phyloP scores from a whole-genome alignment of 2,329 filamentous ascomycete species.

The Didymella exigua region DNA sequence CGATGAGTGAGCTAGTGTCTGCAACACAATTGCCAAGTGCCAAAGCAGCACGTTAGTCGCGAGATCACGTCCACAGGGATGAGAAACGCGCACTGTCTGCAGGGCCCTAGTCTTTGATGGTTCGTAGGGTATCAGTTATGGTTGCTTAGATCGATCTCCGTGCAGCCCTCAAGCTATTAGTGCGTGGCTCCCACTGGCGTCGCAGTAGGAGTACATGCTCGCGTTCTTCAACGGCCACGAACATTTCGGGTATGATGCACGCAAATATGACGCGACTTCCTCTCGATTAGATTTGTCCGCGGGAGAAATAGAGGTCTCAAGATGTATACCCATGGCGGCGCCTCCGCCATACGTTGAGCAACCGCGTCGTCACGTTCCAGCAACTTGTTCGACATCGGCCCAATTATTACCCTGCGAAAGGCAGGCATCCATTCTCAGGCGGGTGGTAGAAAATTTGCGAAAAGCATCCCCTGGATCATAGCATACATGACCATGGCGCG shows the following conservation, averaged over 20 bases:
- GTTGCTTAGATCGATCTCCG: background rate
- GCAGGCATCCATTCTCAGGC: constrained; percentile 52
- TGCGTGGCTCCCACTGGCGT: background rate
- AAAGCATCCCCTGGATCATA: constrained; percentile 80
- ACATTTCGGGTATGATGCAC: background rate
- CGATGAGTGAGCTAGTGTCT: background rate
- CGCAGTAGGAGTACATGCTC: background rate
- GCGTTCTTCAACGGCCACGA: background rate
- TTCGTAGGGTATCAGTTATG: background rate
- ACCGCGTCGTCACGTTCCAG: background rate
- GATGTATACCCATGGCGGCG: background rate
- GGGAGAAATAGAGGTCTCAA: background rate
- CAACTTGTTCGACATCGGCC: background rate
- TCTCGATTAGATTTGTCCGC: background rate
- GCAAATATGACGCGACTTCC: background rate
- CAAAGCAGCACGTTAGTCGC: background rate
- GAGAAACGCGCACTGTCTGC: background rate
- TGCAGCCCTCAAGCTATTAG: background rate
- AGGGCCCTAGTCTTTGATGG: background rate
- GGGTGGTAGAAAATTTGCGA: constrained; percentile 88
- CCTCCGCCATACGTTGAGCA: background rate
- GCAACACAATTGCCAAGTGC: background rate
- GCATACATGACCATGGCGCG: constrained; percentile 77
- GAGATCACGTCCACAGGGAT: too few species aligned
- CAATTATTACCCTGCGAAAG: background rate